A percentile compares a stretch with the other conserved stretches of the same genome.
Evolutionary conservation across 2,329 filamentous ascomycete species (phyloP).

Genomic region (Fusarium sp.): DNA sequence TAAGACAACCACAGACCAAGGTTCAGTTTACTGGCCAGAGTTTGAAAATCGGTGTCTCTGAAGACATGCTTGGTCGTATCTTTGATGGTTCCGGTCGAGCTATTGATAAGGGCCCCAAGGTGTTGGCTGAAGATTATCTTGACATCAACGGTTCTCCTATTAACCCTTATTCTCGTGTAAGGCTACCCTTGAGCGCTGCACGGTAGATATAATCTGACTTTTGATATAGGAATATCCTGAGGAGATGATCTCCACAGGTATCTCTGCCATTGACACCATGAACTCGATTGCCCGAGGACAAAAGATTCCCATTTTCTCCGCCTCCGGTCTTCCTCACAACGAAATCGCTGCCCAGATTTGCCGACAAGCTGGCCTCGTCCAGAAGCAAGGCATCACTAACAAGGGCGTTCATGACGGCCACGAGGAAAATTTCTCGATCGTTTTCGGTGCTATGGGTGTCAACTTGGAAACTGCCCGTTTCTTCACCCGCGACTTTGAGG

Average conservation of each 20-base stretch:
- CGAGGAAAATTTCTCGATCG: constrained; percentile 99
- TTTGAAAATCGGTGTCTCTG: constrained; percentile 97
- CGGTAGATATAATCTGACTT: constrained; percentile 8
- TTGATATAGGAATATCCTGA: constrained; percentile 85
- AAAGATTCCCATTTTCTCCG: constrained; percentile 99
- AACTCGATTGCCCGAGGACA: constrained; percentile 97
- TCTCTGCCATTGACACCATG: constrained; percentile 99
- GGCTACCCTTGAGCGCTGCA: constrained; percentile 39
- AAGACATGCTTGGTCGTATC: constrained; percentile 99
- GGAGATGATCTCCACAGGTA: constrained; percentile 99
- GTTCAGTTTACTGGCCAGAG: constrained; percentile 97
- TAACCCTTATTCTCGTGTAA: constrained; percentile 95
- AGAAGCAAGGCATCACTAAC: constrained; percentile 77
- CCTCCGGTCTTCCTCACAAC: constrained; percentile 97
- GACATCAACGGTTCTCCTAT: constrained; percentile 99
- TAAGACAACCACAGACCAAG: constrained; percentile 72
- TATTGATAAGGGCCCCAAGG: constrained; percentile 99
- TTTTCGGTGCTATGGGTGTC: constrained; percentile 99
- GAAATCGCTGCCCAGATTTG: constrained; percentile 99
- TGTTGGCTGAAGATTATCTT: constrained; percentile 95
- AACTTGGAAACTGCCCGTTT: constrained; percentile 99
- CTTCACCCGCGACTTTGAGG: constrained; percentile 98
- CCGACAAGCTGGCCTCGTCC: constrained; percentile 92
- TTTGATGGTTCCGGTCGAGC: constrained; percentile 98
- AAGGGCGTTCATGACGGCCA: constrained; percentile 97